Base-by-base conservation (phyloP, 1,284 basidiomycete species). In the Sutorius eximius region DNA sequence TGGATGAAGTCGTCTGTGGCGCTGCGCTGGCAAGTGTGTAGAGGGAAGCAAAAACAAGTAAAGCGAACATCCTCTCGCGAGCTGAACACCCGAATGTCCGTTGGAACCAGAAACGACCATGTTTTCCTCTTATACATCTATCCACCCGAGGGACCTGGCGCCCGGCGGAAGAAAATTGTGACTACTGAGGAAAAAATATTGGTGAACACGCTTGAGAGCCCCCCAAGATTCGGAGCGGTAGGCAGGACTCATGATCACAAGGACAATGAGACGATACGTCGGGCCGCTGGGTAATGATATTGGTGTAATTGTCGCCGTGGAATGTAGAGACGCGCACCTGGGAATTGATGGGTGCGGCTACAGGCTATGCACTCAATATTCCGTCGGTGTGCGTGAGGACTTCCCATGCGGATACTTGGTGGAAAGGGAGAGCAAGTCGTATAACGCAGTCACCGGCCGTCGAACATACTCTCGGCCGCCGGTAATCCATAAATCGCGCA, bases 11-110 rank as follows among this genome's bases (percentile, higher is more conserved):
- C 9, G 16, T 8, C 16, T 4, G 36, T 18, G n/a, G n/a, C 36
- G n/a, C n/a, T n/a, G 10, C 49, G 8, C 10, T 34, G 30, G 42
- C 30, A 32, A 33, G 22, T 3, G 24, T 24, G 40, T 16, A 20
- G 45, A 61, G 27, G 36, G 43, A 47, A 51, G 27, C 10, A 20
- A 60, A 33, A 34, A 30, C 30, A 2, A 56, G 41, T 8, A 32
- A 15, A 18, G 33, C 27, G 29, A 50, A 32, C 59, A 59, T 59
- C 27, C n/a, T 34, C n/a, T 5, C 33, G 15, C 20, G 15, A 32
- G 29, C n/a, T 10, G 18, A 24, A n/a, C 10, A n/a, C 47, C 3
- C 12, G 13, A 32, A 30, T 30, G 24, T 40, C 12, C 30, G 13
- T 36, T 29, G 52, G 29, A 2, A 24, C 18, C 43, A 27, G 18